phyloP scores from a whole-genome alignment of 352 stramenopile genomes.

The Thalassiosira mediterranea region DNA sequence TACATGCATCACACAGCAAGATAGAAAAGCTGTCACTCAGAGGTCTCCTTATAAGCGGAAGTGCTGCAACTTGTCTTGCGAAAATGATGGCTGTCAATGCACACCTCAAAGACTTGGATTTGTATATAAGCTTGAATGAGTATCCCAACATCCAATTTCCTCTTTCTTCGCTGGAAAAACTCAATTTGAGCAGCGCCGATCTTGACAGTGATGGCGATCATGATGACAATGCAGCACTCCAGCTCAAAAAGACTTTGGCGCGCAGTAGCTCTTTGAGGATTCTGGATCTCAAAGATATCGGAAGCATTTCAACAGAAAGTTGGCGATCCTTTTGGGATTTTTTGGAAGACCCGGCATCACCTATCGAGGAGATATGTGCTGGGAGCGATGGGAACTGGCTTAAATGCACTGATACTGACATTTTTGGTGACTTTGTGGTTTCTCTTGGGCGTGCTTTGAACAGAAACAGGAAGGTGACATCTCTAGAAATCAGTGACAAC shows the following conservation, averaged over 20 bases:
- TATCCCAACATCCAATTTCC: not conserved
- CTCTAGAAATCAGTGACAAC: too few relatives aligned
- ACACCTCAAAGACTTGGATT: not conserved
- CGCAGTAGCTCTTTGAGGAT: not conserved
- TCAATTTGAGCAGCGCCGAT: not conserved
- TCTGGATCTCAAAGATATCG: not conserved
- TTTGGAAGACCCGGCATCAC: too few relatives aligned
- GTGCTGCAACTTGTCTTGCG: not conserved
- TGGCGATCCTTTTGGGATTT: not conserved
- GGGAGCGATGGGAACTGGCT: too few relatives aligned
- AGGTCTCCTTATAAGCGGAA: too few relatives aligned
- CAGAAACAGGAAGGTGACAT: too few relatives aligned
- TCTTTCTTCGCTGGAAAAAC: not conserved
- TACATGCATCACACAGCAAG: not conserved
- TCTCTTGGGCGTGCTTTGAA: too few relatives aligned
- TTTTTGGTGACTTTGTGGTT: too few relatives aligned
- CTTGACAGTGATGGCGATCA: not conserved
- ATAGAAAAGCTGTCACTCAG: too few relatives aligned
- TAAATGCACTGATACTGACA: too few relatives aligned
- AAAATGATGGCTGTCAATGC: not conserved
- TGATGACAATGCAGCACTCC: not conserved
- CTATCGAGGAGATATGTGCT: too few relatives aligned
- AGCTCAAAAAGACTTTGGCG: not conserved
- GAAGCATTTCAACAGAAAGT: not conserved
- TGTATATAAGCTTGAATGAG: not conserved